Evolutionary conservation across 371 early-diverging fungal genomes (phyloP).

Genomic region (Cokeromyces recurvatus): DNA sequence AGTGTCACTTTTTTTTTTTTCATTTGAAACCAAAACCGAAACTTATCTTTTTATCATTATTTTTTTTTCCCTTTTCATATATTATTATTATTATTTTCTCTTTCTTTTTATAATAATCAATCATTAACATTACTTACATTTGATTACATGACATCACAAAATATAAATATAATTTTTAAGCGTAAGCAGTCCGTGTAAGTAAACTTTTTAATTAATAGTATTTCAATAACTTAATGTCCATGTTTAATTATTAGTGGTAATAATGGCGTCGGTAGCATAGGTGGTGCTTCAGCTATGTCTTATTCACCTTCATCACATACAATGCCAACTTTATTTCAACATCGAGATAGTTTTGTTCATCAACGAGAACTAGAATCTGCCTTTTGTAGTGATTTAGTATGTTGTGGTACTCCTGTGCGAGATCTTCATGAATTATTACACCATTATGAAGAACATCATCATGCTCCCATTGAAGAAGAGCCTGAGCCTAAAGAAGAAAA

Average conservation of each 20-base stretch:
- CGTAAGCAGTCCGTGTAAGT: constrained; percentile 22
- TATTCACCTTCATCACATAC: constrained; percentile 25
- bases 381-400: constrained; percentile 87
- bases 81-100: not conserved
- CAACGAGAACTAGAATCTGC: constrained; percentile 78
- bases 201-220: not conserved
- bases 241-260: constrained; percentile 1
- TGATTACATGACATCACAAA: constrained; percentile 16
- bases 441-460: constrained; percentile 92
- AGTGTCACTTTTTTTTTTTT: constrained; percentile 11
- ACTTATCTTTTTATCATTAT: constrained; percentile 2
- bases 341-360: constrained; percentile 60
- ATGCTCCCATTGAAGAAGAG: constrained; percentile 74
- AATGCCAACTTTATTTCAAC: constrained; percentile 38
- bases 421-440: constrained; percentile 88
- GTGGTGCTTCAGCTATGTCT: constrained; percentile 14
- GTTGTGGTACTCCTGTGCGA: constrained; percentile 81
- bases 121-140: not conserved
- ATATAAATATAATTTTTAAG: constrained; percentile 20
- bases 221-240: not conserved
- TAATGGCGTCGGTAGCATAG: too few relatives aligned
- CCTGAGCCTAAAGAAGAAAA: constrained; percentile 23
- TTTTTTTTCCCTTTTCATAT: not conserved
- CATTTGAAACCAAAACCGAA: constrained; percentile 11
- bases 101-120: not conserved